Conservation (phyloP, 2,329 filamentous ascomycete genomes). For the Fusarium tjaetaba region DNA sequence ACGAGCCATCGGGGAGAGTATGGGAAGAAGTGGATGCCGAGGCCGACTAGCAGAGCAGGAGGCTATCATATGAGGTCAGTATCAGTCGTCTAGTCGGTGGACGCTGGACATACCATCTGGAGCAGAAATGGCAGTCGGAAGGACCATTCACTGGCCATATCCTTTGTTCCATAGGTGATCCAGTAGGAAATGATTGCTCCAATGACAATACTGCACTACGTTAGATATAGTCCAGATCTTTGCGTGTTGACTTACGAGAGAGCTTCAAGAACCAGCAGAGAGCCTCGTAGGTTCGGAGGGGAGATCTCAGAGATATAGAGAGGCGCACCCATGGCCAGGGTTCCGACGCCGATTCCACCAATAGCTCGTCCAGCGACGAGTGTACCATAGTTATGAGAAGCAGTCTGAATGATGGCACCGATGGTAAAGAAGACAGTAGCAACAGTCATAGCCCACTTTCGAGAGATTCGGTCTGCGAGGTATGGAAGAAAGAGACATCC, state of each 20-base stretch:
- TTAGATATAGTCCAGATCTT: not conserved
- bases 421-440: conserved; percentile 38
- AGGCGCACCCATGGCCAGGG: conserved; percentile 55
- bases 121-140: conserved; percentile 54
- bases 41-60: conserved; percentile 55
- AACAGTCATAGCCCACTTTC: conserved; percentile 39
- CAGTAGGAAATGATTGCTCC: conserved; percentile 61
- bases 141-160: conserved; percentile 53
- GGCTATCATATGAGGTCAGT: not conserved
- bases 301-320: conserved; percentile 61
- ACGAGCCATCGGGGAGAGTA: conserved; percentile 59
- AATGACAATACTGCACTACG: conserved; percentile 34
- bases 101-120: not conserved
- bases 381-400: conserved; percentile 16
- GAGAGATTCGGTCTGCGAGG: conserved; percentile 38
- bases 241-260: conserved; percentile 41
- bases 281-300: conserved; percentile 58
- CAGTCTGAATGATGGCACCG: conserved; percentile 37
- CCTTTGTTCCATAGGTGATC: conserved; percentile 62
- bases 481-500: conserved; percentile 42
- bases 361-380: conserved; percentile 38
- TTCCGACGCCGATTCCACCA: conserved; percentile 57
- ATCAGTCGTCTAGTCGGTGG: too few species aligned
- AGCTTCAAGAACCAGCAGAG: conserved; percentile 59
- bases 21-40: conserved; percentile 56